These are phyloP conservation scores for Apiospora phragmitis DNA, from an alignment of 2,329 filamentous ascomycete genomes.

Conservation along the genomic window DNA sequence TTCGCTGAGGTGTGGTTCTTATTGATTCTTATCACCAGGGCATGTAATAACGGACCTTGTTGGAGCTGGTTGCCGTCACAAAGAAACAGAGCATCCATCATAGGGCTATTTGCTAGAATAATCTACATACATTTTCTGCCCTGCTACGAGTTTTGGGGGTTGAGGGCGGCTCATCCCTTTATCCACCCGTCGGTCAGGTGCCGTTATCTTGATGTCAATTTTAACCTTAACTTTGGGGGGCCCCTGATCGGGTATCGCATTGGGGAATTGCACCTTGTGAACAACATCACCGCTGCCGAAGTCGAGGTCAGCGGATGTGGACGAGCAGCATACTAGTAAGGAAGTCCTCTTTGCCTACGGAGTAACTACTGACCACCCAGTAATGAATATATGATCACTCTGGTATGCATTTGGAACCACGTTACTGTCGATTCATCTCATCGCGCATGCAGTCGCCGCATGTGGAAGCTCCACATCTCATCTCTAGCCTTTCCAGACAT, in stretches of 20 bases:
- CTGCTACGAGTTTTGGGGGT: neutral
- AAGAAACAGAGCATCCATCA: neutral
- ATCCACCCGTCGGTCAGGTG: neutral
- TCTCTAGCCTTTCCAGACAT: neutral
- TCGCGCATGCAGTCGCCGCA: neutral
- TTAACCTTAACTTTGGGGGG: neutral
- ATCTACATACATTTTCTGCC: neutral
- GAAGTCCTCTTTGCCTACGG: neutral
- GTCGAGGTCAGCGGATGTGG: neutral
- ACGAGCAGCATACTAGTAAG: neutral
- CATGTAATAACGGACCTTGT: neutral
- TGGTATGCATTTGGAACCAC: neutral
- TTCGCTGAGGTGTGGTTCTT: no score
- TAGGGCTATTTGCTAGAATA: neutral
- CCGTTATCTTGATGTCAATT: neutral
- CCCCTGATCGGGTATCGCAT: neutral
- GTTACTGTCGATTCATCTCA: neutral
- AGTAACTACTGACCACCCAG: neutral
- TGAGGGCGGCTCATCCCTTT: conserved; percentile 2
- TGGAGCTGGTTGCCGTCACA: neutral
- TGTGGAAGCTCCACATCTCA: neutral
- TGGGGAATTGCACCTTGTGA: neutral
- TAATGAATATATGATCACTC: neutral
- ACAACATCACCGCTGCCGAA: neutral
- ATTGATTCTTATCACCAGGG: neutral